Percentiles rank a stretch among this genome's conserved stretches.
Conservation (phyloP, 805 yeast species). For the Blastobotrys muscicola region DNA sequence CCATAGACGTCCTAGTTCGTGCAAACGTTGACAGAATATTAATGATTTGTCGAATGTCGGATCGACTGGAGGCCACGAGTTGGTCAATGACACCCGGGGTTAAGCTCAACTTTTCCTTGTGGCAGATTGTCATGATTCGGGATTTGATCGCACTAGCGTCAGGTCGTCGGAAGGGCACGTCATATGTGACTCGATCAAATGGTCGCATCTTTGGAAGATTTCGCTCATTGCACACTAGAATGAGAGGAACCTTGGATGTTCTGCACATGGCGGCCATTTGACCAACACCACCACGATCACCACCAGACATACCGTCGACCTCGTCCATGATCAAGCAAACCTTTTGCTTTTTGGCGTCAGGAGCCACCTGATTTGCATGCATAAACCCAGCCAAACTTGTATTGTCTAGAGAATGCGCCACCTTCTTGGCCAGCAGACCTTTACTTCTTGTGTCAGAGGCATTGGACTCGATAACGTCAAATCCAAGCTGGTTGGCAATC, state of each 20-base stretch:
- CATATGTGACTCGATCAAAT: conserved; percentile 73
- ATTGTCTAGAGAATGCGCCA: conserved; percentile 66
- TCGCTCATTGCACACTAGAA: conserved; percentile 88
- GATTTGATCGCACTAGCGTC: conserved; percentile 71
- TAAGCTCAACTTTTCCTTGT: conserved; percentile 68
- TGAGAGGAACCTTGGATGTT: conserved; percentile 80
- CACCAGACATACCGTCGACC: conserved; percentile 98
- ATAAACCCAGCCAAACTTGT: conserved; percentile 78
- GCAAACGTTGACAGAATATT: conserved; percentile 81
- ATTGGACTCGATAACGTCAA: conserved; percentile 73
- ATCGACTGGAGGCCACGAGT: conserved; percentile 72
- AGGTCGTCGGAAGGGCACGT: conserved; percentile 83
- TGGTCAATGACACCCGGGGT: conserved; percentile 77
- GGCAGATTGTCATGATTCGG: conserved; percentile 83
- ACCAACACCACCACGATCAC: conserved; percentile 98
- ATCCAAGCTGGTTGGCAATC: conserved; percentile 70
- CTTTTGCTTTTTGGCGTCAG: conserved; percentile 37
- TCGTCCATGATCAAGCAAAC: conserved; percentile 94
- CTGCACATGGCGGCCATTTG: conserved; percentile 81
- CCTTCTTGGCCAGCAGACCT: conserved; percentile 53
- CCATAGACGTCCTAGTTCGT: conserved; percentile 55
- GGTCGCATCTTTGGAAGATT: conserved; percentile 93
- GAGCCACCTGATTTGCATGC: conserved; percentile 27
- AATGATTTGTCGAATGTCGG: conserved; percentile 91
- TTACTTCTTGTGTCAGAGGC: conserved; percentile 88